Conservation (phyloP, 2,329 filamentous ascomycete species). For the Pyricularia pennisetigena region DNA sequence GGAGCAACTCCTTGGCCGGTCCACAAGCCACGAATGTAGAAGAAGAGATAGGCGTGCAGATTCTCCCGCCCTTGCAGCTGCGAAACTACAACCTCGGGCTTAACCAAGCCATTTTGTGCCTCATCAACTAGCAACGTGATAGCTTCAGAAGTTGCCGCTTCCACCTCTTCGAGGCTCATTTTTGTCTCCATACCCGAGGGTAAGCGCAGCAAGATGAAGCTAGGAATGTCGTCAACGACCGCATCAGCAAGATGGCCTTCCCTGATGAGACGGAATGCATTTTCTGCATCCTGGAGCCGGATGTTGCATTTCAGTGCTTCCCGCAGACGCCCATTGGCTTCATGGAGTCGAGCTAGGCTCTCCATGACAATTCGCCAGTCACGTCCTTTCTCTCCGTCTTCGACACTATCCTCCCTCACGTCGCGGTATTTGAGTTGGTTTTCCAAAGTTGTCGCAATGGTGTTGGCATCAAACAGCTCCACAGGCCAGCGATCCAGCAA, state of each 20-base stretch:
- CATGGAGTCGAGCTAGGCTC: constrained; percentile 72
- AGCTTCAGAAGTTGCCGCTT: constrained; percentile 71
- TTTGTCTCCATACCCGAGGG: constrained; percentile 56
- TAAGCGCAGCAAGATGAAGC: constrained; percentile 81
- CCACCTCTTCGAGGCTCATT: constrained; percentile 61
- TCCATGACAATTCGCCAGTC: constrained; percentile 91
- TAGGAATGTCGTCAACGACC: constrained; percentile 79
- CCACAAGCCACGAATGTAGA: constrained; percentile 87
- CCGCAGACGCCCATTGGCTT: constrained; percentile 69
- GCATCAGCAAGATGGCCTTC: constrained; percentile 87
- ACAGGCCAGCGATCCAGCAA: constrained; percentile 76
- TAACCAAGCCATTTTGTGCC: constrained; percentile 79
- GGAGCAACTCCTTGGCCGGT: constrained; percentile 51
- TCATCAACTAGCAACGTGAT: constrained; percentile 83
- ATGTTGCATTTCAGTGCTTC: constrained; percentile 89
- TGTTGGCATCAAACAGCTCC: constrained; percentile 72
- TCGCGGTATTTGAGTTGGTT: constrained; percentile 71
- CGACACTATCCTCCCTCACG: constrained; percentile 64
- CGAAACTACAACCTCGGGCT: constrained; percentile 63
- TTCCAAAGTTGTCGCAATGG: constrained; percentile 69
- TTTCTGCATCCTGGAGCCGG: constrained; percentile 81
- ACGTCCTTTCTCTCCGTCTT: constrained; percentile 59
- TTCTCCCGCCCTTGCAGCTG: constrained; percentile 54
- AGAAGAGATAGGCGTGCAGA: constrained; percentile 71
- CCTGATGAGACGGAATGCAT: constrained; percentile 74